Evolutionary conservation across 805 yeast genomes (phyloP).

Genomic region (Peterozyma xylosa): DNA sequence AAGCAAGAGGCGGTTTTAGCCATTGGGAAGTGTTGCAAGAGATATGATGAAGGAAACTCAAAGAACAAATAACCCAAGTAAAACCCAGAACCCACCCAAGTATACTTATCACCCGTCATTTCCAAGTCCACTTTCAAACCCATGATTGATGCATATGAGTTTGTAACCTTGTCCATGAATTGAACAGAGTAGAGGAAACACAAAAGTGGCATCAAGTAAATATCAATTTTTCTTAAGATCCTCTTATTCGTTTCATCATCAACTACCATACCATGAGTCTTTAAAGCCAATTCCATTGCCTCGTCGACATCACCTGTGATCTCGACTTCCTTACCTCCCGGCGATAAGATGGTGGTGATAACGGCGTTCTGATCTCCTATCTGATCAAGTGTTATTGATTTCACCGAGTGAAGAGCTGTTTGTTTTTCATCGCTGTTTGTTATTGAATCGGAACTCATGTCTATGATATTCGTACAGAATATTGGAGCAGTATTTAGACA

Average conservation of each 20-base stretch:
- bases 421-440: not conserved
- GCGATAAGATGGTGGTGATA: constrained; percentile 9
- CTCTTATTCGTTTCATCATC: constrained; percentile 12
- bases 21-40: constrained; percentile 45
- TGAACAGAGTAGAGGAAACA: constrained; percentile 42
- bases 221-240: constrained; percentile 37
- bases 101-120: constrained; percentile 27
- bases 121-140: constrained; percentile 29
- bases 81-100: constrained; percentile 37
- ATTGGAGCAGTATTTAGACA: too few relatives aligned
- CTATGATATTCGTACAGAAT: too few relatives aligned
- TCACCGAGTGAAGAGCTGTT: constrained; percentile 1
- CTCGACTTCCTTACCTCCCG: constrained; percentile 5
- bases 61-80: constrained; percentile 40
- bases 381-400: constrained; percentile 10
- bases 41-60: constrained; percentile 33
- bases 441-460: too few relatives aligned
- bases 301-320: constrained; percentile 29
- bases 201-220: constrained; percentile 41
- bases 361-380: constrained; percentile 9
- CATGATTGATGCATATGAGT: constrained; percentile 29
- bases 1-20: constrained; percentile 41
- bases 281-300: constrained; percentile 34
- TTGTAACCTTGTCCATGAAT: constrained; percentile 48
- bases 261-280: constrained; percentile 21